These are phyloP conservation scores for Schwanniomyces polymorphus DNA, from an alignment of 805 yeast species.

Conservation along the genomic window DNA sequence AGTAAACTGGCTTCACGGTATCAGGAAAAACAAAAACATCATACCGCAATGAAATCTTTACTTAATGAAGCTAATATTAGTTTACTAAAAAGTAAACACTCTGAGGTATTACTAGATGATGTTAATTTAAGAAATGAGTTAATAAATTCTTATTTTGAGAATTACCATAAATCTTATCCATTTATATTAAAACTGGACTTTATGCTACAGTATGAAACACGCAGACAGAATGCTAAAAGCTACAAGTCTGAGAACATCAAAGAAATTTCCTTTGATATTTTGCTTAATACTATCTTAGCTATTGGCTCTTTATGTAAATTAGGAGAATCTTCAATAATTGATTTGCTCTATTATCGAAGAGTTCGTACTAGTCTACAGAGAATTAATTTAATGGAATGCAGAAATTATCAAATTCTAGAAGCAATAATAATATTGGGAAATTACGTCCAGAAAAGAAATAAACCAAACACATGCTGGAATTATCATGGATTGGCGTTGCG, in stretches of 20 bases:
- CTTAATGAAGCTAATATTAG: not conserved
- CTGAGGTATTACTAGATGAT: conserved; percentile 2
- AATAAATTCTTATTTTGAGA: conserved; percentile 53
- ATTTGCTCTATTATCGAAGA: conserved; percentile 56
- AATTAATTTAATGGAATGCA: conserved; percentile 55
- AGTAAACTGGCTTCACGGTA: not conserved
- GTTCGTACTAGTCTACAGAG: conserved; percentile 41
- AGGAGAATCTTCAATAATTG: conserved; percentile 47
- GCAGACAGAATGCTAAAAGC: conserved; percentile 39
- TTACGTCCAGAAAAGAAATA: conserved; percentile 17
- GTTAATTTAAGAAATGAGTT: conserved; percentile 21
- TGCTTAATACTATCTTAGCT: conserved; percentile 59
- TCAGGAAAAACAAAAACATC: not conserved
- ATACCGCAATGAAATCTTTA: not conserved
- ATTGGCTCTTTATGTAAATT: conserved; percentile 69
- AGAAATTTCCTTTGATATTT: conserved; percentile 43
- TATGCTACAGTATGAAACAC: conserved; percentile 46
- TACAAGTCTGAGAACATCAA: not conserved
- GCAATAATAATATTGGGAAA: conserved; percentile 21
- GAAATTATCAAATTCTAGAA: conserved; percentile 54
- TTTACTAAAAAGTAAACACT: not conserved
- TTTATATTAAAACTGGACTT: conserved; percentile 54
- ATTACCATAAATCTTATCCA: conserved; percentile 64
- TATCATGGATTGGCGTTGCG: conserved; percentile 62
- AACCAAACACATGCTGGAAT: conserved; percentile 46